phyloP scores from a whole-genome alignment of 2,329 filamentous ascomycete genomes.

The Thermomyces lanuginosus region DNA sequence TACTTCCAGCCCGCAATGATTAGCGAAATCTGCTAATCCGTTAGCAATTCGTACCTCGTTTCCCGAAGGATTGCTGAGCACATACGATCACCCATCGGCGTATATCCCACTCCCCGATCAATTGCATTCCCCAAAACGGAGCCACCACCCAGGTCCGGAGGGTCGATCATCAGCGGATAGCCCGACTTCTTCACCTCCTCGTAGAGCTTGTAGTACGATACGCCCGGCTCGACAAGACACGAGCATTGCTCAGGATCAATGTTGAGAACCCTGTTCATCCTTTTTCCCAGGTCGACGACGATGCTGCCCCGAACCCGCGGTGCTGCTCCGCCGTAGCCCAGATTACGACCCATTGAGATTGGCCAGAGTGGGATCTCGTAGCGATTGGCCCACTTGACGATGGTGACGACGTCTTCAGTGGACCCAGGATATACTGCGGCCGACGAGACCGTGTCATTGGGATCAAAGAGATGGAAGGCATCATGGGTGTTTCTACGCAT shows the following conservation, averaged over 20 bases:
- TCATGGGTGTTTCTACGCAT: conserved; percentile 26
- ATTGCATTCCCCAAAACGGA: conserved; percentile 35
- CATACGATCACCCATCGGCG: conserved; percentile 13
- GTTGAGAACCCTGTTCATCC: conserved; percentile 19
- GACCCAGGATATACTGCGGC: conserved; percentile 30
- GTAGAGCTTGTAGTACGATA: conserved; percentile 32
- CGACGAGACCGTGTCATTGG: conserved; percentile 29
- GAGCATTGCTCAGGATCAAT: conserved; percentile 18
- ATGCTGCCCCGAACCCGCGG: conserved; percentile 29
- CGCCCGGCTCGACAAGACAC: conserved; percentile 26
- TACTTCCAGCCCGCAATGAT: conserved; percentile 26
- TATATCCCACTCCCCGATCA: conserved; percentile 30
- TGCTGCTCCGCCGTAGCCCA: conserved; percentile 35
- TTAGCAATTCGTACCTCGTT: not conserved
- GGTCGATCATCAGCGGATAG: conserved; percentile 32
- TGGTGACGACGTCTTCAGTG: conserved; percentile 16
- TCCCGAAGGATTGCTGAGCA: not conserved
- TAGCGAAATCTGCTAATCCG: conserved; percentile 19
- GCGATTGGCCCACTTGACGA: conserved; percentile 19
- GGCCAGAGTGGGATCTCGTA: conserved; percentile 18
- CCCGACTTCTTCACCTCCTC: conserved; percentile 23
- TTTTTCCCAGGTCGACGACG: conserved; percentile 25
- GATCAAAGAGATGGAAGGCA: conserved; percentile 26
- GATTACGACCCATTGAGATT: conserved; percentile 27
- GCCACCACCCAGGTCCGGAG: conserved; percentile 35